Evolutionary conservation across 2,329 filamentous ascomycete genomes (phyloP), one percentile per base, ranked within the genome.

Genomic region (Neofusicoccum umdonicola): DNA sequence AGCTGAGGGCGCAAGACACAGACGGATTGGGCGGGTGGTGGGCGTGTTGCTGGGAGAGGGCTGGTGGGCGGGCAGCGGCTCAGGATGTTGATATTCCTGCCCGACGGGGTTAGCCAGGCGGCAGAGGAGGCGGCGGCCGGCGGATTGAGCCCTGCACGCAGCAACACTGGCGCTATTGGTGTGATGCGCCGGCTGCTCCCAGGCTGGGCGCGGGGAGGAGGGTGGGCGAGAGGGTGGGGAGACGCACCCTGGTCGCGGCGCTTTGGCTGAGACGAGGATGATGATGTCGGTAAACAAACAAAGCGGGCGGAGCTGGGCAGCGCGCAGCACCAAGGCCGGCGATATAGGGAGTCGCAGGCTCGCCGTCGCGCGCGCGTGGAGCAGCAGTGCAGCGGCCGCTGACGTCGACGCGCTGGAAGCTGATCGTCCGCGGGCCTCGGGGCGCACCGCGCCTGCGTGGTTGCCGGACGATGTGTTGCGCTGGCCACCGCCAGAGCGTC

Each of bases 201-300:
- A 8, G 34, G 37, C 6, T 54, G 50, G 31, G 34, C 31, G 50
- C 50, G 50, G 50, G n/a, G 50, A 22, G 50, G 50, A 31, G 50
- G 15, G 37, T 19, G 50, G 47, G 48, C 35, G 48, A 44, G 41
- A 27, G 42, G 27, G 19, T 31, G 56, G 41, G 56, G 56, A 34
- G 42, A 17, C 41, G 56, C 42, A 60, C 61, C 50, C 61, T 35
- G 39, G 61, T 63, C 48, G 42, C 31, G 42, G 41, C 41, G 56
- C 41, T 17, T 31, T n/a, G 41, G 41, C 41, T 44, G 15, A 54
- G 15, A 37, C 13, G 34, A 27, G 15, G 61, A 35, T 35, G 61
- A 62, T 54, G 61, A 63, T 45, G 48, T 54, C 19, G 44, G 51
- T 57, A 56, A 64, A 56, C 62, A 64, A 64, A 64, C 62, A 64